Evolutionary conservation across 306 rosid species (phyloP), one percentile per base, ranked within the genome.

Genomic region (Sesbania bispinosa): DNA sequence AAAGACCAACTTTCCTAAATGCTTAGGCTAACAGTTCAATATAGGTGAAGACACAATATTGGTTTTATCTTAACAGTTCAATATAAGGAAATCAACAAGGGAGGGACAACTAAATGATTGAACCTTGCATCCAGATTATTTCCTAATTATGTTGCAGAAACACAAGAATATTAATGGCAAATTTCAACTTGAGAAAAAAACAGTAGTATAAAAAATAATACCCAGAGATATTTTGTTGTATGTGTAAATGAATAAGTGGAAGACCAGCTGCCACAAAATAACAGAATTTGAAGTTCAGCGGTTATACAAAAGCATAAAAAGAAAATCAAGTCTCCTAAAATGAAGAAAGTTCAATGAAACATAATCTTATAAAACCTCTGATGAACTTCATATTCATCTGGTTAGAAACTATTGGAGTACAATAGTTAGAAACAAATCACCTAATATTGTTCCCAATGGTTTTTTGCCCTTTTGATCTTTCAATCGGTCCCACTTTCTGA

Each of bases 401-500:
- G 72, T 67, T 62, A 59, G 67, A 46, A 66, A 54, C 29, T 32
- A 41, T 19, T 36, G 77, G 9, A 71, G 65, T 45, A 47, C 59
- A 45, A 2, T 68, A 79, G 68, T 62, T 76, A 53, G n/a, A n/a
- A n/a, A 76, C 30, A 67, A 47, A 50, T 92, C 92, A 89, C 74
- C 88, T 80, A 50, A 76, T 46, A 67, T 51, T 26, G 74, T 82
- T 81, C 62, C 77, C 77, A 33, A 68, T 39, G 23, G 59, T 61
- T 62, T 77, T 69, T 10, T 62, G 81, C 42, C 87, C 92, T 83
- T 85, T 90, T 79, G 92, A 83, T 71, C 91, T 88, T 19, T 85
- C 90, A 16, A 81, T 43, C 9, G 97, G 85, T 54, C 85, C 93
- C 73, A 77, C 65, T 79, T 92, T 95, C 76, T 95, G 99, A 70